Base-by-base conservation (phyloP, 805 yeast species). In the Starmerella apicola region DNA sequence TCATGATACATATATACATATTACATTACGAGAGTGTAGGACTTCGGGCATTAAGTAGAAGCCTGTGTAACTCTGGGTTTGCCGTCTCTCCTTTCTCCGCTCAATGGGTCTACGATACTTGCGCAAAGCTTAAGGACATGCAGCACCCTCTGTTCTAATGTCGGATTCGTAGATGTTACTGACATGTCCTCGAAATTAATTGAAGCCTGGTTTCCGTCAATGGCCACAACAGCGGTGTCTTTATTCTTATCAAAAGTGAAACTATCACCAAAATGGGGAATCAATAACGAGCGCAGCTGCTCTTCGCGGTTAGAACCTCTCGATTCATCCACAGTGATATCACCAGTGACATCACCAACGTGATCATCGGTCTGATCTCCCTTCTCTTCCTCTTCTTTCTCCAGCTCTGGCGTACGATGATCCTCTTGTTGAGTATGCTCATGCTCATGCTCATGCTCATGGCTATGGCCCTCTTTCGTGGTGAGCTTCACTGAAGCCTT, bases 401-500 rank as follows among this genome's bases (percentile, higher is more conserved):
- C 20, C 15, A 58, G 58, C 30, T 65, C 63, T n/a, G n/a, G n/a
- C n/a, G n/a, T n/a, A n/a, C n/a, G n/a, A n/a, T n/a, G n/a, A 16
- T 44, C 51, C 20, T 40, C 43, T 4, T 16, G 20, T 8, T 22
- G 34, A 3, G 20, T 4, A 12, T 15, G 7, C 20, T 44, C 50
- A 16, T 52, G 48, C n/a, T 42, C 47, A 30, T 62, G 66, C 4
- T 49, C 55, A 55, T 76, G 80, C 1, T 54, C 45, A 48, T 80
- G 76, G 23, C 32, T 29, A 34, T 47, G 45, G 3, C 34, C 38
- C 34, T 1, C 48, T 39, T 70, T 69, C 5, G 94, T 76, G 12
- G 94, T 76, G 48, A 84, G 59, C 56, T 88, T 91, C 22, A 91
- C 94, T 5, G 96, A 83, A 2, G 95, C 94, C 9, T 95, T 95